phyloP scores from a whole-genome alignment of 1,284 basidiomycete genomes.

The Ceratobasidium sp. region DNA sequence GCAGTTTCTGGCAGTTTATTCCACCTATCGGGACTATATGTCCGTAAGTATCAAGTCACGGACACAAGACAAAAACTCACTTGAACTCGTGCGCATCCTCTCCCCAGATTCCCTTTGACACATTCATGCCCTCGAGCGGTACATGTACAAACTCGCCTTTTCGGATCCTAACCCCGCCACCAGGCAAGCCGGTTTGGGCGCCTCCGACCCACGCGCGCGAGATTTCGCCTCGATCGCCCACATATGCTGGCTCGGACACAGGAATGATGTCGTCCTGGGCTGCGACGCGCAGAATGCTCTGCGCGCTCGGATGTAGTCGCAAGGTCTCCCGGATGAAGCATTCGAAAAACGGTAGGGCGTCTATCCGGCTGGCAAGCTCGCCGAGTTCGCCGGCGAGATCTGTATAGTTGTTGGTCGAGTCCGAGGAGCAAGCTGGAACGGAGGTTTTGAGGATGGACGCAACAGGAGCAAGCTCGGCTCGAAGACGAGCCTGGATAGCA shows the following conservation, averaged over 20 bases:
- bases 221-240: constrained; percentile 54
- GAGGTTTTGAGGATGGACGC: constrained; percentile 11
- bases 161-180: constrained; percentile 60
- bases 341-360: constrained; percentile 59
- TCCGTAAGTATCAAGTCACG: neutral
- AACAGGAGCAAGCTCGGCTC: constrained; percentile 58
- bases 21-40: constrained; percentile 74
- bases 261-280: constrained; percentile 55
- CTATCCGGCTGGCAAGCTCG: constrained; percentile 53
- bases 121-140: constrained; percentile 78
- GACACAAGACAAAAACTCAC: constrained; percentile 30
- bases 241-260: constrained; percentile 59
- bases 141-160: constrained; percentile 80
- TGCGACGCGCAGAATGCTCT: constrained; percentile 54
- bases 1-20: constrained; percentile 73
- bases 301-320: constrained; percentile 56
- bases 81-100: constrained; percentile 76
- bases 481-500: constrained; percentile 69
- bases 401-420: constrained; percentile 12
- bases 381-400: constrained; percentile 28
- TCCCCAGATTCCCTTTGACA: constrained; percentile 79
- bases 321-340: constrained; percentile 58
- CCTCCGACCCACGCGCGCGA: constrained; percentile 31
- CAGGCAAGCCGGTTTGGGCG: constrained; percentile 54
- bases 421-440: constrained; percentile 1